phyloP scores from a whole-genome alignment of 345 rosid genomes.

The Theobroma cacao region DNA sequence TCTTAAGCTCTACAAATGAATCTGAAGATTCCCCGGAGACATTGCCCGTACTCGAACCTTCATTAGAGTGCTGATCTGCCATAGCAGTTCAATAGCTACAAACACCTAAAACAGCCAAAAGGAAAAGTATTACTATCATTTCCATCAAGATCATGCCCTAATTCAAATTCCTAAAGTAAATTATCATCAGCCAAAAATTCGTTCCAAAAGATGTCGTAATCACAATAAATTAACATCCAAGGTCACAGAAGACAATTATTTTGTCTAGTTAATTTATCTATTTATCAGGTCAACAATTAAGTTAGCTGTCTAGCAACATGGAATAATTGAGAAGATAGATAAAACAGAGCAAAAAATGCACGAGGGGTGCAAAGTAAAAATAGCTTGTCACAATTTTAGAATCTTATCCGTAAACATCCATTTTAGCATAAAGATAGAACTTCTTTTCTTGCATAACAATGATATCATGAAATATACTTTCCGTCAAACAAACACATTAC shows the following conservation, averaged over 20 bases:
- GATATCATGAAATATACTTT: neutral
- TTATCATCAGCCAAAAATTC: neutral
- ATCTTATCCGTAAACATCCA: neutral
- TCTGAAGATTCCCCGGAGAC: constrained; percentile 48
- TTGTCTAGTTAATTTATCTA: neutral
- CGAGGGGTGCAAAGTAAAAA: neutral
- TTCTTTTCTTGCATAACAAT: neutral
- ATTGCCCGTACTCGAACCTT: constrained; percentile 51
- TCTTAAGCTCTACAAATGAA: constrained; percentile 63
- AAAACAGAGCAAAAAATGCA: no score
- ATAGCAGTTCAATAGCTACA: constrained; percentile 34
- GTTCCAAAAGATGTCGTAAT: neutral
- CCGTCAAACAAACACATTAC: neutral
- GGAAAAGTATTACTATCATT: neutral
- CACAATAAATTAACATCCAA: neutral
- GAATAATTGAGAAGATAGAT: neutral
- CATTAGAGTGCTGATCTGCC: constrained; percentile 53
- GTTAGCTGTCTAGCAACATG: neutral
- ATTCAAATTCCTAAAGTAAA: neutral
- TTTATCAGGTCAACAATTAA: neutral
- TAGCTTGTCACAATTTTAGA: neutral
- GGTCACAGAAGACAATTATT: neutral
- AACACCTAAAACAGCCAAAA: constrained; percentile 10
- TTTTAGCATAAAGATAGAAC: no score
- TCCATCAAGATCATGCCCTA: neutral